Base-by-base conservation (phyloP, 2,329 filamentous ascomycete species). In the Fusarium aywerte region DNA sequence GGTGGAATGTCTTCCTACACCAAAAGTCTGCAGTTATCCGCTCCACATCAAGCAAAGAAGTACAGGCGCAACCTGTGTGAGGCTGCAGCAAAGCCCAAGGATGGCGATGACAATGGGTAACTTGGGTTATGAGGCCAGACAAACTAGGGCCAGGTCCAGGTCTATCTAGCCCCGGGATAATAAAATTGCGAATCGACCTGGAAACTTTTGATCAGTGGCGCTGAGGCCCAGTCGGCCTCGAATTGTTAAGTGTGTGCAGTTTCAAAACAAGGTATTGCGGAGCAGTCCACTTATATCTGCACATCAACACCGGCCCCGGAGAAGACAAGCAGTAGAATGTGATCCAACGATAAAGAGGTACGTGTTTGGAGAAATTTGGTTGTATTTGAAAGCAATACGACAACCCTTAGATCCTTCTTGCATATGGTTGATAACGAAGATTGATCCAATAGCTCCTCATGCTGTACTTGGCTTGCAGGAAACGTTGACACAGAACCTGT, bases 211-310 rank as follows among this genome's bases (percentile, higher is more conserved):
- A 38, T 43, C 51, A 45, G 63, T 63, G 54, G 59, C 42, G 58
- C 25, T 55, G 65, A 68, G 67, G 58, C 58, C 54, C 55, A 53
- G 57, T 48, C 51, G 15, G 50, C 49, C 38, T 64, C 39, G 58
- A 49, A 29, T 31, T 59, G 58, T 64, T 64, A 59, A 71, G 68
- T 72, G 68, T 63, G 58, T 72, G 70, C 70, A 72, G 68, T 43
- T 52, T 57, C 49, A 47, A 50, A 66, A 53, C 39, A 53, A 45
- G 36, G 48, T 44, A 45, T 62, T 64, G 63, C 60, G 62, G 60
- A 68, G 40, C 29, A 67, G 54, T 58, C 61, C 67, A 70, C 67
- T 61, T 64, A 49, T 67, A 31, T 54, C 52, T 64, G 59, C 59
- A 67, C 55, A 51, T 54, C 43, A 62, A 62, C 47, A 36, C 42